Conservation (phyloP, 2,329 filamentous ascomycete species). For the Moelleriella libera region DNA sequence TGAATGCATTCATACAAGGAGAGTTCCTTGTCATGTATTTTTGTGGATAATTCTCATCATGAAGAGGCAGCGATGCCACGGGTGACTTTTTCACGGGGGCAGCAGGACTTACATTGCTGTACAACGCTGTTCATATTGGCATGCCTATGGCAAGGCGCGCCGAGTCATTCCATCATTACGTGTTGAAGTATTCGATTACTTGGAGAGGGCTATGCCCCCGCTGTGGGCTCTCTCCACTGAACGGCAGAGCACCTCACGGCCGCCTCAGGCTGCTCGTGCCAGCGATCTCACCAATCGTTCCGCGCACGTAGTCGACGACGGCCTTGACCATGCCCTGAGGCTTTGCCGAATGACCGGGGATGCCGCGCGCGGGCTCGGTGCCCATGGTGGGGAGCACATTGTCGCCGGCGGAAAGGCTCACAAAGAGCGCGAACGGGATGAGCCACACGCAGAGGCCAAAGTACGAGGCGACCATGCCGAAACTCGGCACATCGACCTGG, state of each 20-base stretch:
- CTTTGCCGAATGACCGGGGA: constrained; percentile 28
- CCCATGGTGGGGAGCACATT: constrained; percentile 92
- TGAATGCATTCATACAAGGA: constrained; percentile 17
- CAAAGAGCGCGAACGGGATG: constrained; percentile 88
- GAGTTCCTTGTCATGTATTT: constrained; percentile 19
- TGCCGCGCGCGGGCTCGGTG: constrained; percentile 36
- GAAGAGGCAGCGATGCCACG: neutral
- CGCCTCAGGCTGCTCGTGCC: constrained; percentile 12
- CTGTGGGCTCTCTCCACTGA: no score
- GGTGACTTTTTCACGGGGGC: no score
- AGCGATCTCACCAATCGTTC: constrained; percentile 32
- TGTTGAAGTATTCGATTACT: no score
- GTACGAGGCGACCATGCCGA: constrained; percentile 89
- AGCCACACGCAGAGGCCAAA: constrained; percentile 96
- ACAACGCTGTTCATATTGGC: neutral
- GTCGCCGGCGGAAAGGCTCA: constrained; percentile 84
- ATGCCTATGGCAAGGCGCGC: neutral
- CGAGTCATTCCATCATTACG: neutral
- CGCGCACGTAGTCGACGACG: constrained; percentile 43
- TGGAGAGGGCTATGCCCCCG: no score
- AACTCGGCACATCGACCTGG: constrained; percentile 54
- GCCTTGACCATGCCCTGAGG: constrained; percentile 54
- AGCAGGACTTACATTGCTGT: neutral
- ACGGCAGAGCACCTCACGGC: constrained; percentile 3
- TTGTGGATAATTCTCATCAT: constrained; percentile 1